Conservation (phyloP, 352 stramenopile genomes). For the Globisporangium acanthophoron region DNA sequence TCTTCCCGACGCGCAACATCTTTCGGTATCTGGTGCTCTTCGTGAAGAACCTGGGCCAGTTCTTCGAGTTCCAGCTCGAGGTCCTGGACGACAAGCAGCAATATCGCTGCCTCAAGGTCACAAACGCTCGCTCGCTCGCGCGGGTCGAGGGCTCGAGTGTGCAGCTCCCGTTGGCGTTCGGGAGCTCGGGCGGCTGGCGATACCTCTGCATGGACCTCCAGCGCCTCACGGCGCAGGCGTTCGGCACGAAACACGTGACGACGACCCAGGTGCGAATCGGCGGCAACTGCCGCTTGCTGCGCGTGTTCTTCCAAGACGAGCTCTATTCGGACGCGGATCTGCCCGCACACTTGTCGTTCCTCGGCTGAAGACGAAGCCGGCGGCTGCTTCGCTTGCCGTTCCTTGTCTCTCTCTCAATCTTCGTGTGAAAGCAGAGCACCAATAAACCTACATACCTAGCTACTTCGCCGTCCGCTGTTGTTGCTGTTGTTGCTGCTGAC, state of each 20-base stretch:
- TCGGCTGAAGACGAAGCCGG: slow-evolving; percentile 21
- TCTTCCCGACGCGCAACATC: slow-evolving; percentile 61
- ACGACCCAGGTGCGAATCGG: slow-evolving; percentile 60
- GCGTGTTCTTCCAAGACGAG: slow-evolving; percentile 80
- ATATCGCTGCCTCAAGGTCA: slow-evolving; percentile 56
- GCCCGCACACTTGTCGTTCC: slow-evolving; percentile 59
- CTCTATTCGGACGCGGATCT: slow-evolving; percentile 64
- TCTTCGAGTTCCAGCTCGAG: slow-evolving; percentile 65
- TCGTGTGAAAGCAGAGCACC: background rate
- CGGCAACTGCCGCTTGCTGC: slow-evolving; percentile 65
- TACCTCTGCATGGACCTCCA: slow-evolving; percentile 79
- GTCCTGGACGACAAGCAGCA: slow-evolving; percentile 62
- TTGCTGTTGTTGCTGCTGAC: background rate
- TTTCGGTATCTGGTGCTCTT: slow-evolving; percentile 83
- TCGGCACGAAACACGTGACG: slow-evolving; percentile 64
- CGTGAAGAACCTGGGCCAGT: slow-evolving; percentile 73
- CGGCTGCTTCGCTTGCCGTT: background rate
- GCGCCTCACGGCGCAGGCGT: slow-evolving; percentile 56
- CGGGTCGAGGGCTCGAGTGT: slow-evolving; percentile 43
- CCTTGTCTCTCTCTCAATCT: background rate
- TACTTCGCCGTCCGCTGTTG: background rate
- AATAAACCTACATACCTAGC: background rate
- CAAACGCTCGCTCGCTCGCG: slow-evolving; percentile 67
- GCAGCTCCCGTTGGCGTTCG: slow-evolving; percentile 61
- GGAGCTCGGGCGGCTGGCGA: slow-evolving; percentile 37